phyloP scores from a whole-genome alignment of 306 rosid species.

The Quercus wislizeni region DNA sequence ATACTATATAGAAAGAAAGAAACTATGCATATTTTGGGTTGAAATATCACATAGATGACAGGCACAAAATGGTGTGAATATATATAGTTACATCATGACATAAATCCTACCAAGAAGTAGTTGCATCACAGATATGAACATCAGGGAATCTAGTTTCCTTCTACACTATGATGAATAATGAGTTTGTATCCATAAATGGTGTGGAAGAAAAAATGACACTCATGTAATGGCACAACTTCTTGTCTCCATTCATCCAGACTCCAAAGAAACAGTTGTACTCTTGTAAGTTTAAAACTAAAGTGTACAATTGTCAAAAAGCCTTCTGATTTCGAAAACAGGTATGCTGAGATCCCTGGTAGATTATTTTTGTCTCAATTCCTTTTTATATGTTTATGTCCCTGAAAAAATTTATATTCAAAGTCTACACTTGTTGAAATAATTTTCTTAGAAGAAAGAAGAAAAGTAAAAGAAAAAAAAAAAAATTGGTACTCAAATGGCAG shows the following conservation, averaged over 20 bases:
- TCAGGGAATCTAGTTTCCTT: neutral
- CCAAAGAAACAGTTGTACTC: neutral
- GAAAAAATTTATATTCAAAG: neutral
- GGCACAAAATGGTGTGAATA: too few species aligned
- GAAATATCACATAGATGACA: too few species aligned
- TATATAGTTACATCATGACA: neutral
- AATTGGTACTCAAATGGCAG: neutral
- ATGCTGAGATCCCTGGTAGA: neutral
- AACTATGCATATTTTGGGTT: too few species aligned
- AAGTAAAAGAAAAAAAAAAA: neutral
- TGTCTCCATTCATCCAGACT: neutral
- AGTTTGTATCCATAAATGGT: neutral
- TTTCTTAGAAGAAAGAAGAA: neutral
- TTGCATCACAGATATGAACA: neutral
- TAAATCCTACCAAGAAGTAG: neutral
- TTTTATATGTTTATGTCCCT: neutral
- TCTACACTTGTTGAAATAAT: neutral
- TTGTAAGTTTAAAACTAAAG: neutral
- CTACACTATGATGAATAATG: neutral
- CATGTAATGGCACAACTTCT: neutral
- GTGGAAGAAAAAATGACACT: neutral
- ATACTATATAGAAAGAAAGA: too few species aligned
- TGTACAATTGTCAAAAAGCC: neutral
- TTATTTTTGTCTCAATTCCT: neutral
- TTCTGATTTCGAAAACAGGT: neutral